phyloP scores from a whole-genome alignment of 441 rosid genomes.

The Breynia disticha region DNA sequence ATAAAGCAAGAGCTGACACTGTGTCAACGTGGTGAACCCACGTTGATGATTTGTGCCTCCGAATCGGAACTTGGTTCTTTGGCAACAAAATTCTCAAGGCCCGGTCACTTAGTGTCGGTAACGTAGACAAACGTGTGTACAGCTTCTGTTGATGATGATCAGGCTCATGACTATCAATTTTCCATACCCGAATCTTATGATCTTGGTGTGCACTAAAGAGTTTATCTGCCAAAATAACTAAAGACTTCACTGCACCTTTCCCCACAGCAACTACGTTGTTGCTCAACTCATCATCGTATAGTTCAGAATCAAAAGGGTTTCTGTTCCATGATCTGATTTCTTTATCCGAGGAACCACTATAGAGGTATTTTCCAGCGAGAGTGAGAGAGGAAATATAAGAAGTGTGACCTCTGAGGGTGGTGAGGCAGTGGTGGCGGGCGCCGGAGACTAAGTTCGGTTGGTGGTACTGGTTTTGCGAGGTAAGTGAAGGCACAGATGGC shows the following conservation, averaged over 20 bases:
- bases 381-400: constrained; percentile 57
- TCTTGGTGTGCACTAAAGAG: constrained; percentile 94
- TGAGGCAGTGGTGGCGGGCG: constrained; percentile 37
- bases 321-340: constrained; percentile 61
- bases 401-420: constrained; percentile 52
- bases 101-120: constrained; percentile 79
- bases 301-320: constrained; percentile 24
- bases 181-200: constrained; percentile 92
- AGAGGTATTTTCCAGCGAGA: constrained; percentile 55
- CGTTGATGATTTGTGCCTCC: constrained; percentile 62
- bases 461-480: constrained; percentile 19
- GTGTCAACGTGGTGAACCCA: constrained; percentile 86
- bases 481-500: constrained; percentile 34
- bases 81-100: constrained; percentile 47
- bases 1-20: constrained; percentile 68
- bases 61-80: constrained; percentile 54
- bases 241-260: constrained; percentile 69
- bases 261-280: constrained; percentile 35
- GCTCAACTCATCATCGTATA: constrained; percentile 20
- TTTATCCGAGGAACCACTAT: constrained; percentile 51
- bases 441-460: constrained; percentile 8
- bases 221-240: constrained; percentile 51
- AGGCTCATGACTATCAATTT: constrained; percentile 33
- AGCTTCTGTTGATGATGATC: constrained; percentile 27
- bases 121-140: constrained; percentile 57